These are phyloP conservation scores for Gnetum montanum DNA, from an alignment of 75 land plant genomes.

Conservation along the genomic window DNA sequence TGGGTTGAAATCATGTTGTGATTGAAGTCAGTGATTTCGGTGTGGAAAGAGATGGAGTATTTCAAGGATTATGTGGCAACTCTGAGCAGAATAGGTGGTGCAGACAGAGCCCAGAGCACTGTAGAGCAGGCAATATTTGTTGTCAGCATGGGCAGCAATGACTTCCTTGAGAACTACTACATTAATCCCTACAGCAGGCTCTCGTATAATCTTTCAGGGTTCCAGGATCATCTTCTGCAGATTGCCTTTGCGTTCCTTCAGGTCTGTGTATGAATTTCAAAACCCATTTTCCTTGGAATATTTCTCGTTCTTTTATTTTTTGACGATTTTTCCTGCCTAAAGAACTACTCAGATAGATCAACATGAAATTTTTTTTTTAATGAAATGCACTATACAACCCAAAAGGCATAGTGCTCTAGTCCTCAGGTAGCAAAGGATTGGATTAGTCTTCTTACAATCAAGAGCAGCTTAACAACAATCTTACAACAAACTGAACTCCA, in stretches of 20 bases:
- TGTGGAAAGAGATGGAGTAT: conserved; percentile 25
- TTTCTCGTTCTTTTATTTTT: too few species aligned
- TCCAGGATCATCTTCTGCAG: conserved; percentile 24
- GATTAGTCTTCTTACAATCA: too few species aligned
- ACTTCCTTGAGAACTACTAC: conserved; percentile 27
- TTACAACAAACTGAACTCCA: too few species aligned
- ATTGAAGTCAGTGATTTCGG: conserved; percentile 22
- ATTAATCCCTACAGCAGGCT: conserved; percentile 9
- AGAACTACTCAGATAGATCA: too few species aligned
- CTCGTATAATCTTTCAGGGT: conserved; percentile 16
- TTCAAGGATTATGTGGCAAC: conserved; percentile 27
- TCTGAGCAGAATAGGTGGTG: conserved; percentile 11
- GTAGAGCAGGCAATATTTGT: conserved; percentile 16
- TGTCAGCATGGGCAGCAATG: conserved; percentile 41
- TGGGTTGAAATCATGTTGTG: too few species aligned
- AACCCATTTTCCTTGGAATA: too few species aligned
- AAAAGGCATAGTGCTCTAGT: too few species aligned
- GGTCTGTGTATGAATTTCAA: conserved; percentile 15
- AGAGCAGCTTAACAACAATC: too few species aligned
- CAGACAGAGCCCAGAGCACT: conserved; percentile 9
- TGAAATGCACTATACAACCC: too few species aligned
- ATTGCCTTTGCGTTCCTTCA: conserved; percentile 8
- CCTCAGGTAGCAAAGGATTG: too few species aligned
- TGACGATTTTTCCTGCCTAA: too few species aligned
- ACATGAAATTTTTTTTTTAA: too few species aligned